Base-by-base conservation (phyloP, 768 basidiomycete species). In the Boletus bicolor region DNA sequence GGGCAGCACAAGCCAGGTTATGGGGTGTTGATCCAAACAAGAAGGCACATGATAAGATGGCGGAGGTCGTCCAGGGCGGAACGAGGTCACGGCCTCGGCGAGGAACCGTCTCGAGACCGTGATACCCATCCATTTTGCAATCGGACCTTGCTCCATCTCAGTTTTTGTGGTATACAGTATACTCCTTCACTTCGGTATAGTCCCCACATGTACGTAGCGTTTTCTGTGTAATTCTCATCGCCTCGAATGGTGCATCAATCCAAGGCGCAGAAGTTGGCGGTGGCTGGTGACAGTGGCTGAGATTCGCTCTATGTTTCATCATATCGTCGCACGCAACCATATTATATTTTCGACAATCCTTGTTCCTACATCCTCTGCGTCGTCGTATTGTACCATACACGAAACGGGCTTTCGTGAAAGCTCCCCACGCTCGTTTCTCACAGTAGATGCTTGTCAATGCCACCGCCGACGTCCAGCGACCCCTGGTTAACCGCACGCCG, bases 401-500 rank as follows among this genome's bases (percentile, higher is more conserved):
- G 42, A 52, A 51, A 26, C 51, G 36, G 36, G 56, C 51, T 61
- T 60, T 61, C 55, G 44, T 55, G 59, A 65, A 59, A 51, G 57
- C 49, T 58, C 54, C 41, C 19, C 47, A 60, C 67, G 21, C 51
- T 69, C 67, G 12, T 69, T 68, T 55, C 57, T 59, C 53, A 57
- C 51, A 59, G 58, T 68, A 48, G 34, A 66, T 66, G 67, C 50
- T 60, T 47, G 68, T 69, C 68, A 64, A 91, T 93, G 91, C 86
- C 89, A 44, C 88, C 91, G 47, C 86, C 88, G 56, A 82, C 80
- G 55, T 81, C 75, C 51, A 78, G 78, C 62, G 83, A 91, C 68
- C 73, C 85, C 58, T 93, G 91, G 91, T 80, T 90, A 53, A 74
- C 80, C 56, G 84, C 84, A 53, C 85, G 93, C 62, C 85, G 87